phyloP scores from a whole-genome alignment of 352 stramenopile genomes.

The Globisporangium abappressorium region DNA sequence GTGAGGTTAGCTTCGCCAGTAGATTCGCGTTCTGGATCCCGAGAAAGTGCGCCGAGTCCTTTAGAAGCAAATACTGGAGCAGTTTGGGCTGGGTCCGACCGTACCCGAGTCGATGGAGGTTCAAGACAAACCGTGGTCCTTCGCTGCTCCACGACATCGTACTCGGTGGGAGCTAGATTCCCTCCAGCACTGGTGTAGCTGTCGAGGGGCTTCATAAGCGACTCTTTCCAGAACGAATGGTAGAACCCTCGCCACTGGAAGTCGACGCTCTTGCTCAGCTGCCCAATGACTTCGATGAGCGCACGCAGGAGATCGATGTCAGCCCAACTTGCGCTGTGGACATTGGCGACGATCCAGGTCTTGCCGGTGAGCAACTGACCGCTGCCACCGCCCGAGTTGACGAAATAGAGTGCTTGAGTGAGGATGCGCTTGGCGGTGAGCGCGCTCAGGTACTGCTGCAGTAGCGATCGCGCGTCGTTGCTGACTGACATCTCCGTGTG shows the following conservation, averaged over 20 bases:
- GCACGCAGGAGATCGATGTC: background rate
- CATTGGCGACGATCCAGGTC: background rate
- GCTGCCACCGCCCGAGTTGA: background rate
- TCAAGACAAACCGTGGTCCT: background rate
- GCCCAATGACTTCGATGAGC: background rate
- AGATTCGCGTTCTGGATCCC: no score
- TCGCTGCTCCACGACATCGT: background rate
- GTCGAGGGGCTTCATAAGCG: background rate
- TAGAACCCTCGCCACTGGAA: background rate
- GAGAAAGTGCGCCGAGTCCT: background rate
- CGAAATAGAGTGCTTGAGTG: background rate
- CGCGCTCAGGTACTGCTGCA: no score
- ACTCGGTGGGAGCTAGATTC: background rate
- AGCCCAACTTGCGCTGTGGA: no score
- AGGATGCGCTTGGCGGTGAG: no score
- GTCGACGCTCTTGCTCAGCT: background rate
- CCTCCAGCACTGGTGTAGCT: no score
- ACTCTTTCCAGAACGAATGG: background rate
- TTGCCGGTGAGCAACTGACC: no score
- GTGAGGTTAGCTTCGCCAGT: no score
- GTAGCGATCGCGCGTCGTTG: no score
- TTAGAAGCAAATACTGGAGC: background rate
- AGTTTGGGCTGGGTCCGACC: background rate
- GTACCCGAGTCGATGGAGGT: background rate
- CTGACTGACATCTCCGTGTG: no score